Conservation (phyloP, 441 rosid genomes). For the Euphorbia schlechtendalii region DNA sequence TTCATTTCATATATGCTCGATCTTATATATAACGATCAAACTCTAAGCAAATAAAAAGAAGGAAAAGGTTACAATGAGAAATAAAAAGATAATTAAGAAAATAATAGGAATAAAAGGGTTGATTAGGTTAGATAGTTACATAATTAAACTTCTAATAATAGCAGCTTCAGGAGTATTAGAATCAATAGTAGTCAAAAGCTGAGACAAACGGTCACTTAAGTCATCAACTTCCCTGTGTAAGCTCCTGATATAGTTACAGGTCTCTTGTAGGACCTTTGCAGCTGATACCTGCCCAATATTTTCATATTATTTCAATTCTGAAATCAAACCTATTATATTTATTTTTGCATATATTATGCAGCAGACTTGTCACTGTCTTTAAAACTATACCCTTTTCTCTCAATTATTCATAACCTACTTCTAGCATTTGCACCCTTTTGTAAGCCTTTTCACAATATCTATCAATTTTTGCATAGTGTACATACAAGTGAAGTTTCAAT, state of each 20-base stretch:
- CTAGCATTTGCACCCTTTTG: background rate
- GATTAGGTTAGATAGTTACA: constrained; percentile 23
- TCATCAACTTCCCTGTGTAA: constrained; percentile 80
- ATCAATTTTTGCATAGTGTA: no score
- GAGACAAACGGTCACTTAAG: constrained; percentile 75
- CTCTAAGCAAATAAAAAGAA: constrained; percentile 10
- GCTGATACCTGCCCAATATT: constrained; percentile 55
- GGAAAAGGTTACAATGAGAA: constrained; percentile 2
- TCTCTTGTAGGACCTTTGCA: constrained; percentile 82
- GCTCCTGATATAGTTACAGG: constrained; percentile 76
- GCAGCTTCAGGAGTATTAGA: constrained; percentile 80
- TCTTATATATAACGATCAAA: constrained; percentile 26
- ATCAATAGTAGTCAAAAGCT: constrained; percentile 71
- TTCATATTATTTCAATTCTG: background rate
- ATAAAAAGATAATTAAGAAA: background rate
- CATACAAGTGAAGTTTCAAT: no score
- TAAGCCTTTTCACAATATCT: no score
- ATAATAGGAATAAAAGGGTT: background rate
- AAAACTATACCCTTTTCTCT: background rate
- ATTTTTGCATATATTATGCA: no score
- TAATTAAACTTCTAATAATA: constrained; percentile 72
- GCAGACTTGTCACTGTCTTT: constrained; percentile 7
- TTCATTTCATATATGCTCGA: constrained; percentile 18
- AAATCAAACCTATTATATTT: constrained; percentile 6
- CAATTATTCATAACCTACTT: background rate